Evolutionary conservation across 495 filamentous ascomycete species (phyloP).

Genomic region (Trichoderma reesei): DNA sequence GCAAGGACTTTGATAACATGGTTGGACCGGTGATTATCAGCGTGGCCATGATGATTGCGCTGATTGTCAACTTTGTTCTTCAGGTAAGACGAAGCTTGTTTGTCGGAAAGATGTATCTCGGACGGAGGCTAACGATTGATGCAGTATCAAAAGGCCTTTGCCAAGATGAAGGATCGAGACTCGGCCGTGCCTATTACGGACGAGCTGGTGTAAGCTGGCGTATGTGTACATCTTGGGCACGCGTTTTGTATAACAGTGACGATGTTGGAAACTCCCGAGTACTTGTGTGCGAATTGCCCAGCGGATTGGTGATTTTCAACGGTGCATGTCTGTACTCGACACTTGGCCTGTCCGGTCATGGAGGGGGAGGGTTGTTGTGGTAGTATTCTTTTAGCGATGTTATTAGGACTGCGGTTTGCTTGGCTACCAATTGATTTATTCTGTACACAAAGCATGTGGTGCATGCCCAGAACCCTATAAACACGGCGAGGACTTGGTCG

Average conservation of each 20-base stretch:
- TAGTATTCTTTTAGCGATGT: neutral
- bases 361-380: neutral
- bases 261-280: neutral
- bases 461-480: no score
- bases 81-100: conserved; percentile 37
- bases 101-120: neutral
- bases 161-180: neutral
- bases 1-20: conserved; percentile 83
- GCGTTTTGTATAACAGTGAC: neutral
- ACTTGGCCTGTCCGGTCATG: neutral
- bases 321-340: conserved; percentile 1
- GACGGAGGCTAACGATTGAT: neutral
- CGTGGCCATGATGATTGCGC: conserved; percentile 62
- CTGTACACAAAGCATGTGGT: neutral
- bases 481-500: no score
- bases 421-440: neutral
- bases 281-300: neutral
- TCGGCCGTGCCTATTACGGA: neutral
- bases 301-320: neutral
- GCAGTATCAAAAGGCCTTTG: conserved; percentile 1
- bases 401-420: neutral
- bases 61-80: conserved; percentile 83
- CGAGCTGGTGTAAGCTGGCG: neutral
- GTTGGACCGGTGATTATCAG: conserved; percentile 78
- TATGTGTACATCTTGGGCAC: neutral